phyloP scores from a whole-genome alignment of 805 yeast species.

The Lipomyces orientalis region DNA sequence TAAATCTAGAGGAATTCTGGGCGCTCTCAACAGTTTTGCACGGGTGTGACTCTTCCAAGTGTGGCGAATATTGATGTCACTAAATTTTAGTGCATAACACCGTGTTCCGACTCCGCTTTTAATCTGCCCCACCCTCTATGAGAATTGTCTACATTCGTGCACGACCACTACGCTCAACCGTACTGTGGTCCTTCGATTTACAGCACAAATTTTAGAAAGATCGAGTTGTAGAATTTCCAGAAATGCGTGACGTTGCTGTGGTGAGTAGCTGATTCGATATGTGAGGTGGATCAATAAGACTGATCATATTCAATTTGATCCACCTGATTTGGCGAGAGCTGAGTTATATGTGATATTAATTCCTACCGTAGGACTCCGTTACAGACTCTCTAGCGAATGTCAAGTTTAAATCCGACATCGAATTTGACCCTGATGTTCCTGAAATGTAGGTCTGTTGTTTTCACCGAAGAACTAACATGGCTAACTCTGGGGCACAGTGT shows the following conservation, averaged over 20 bases:
- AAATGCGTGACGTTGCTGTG: neutral
- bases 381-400: conserved; percentile 23
- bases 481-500: conserved; percentile 37
- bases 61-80: neutral
- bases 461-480: neutral
- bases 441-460: conserved; percentile 22
- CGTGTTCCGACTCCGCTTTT: neutral
- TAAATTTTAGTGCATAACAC: neutral
- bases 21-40: neutral
- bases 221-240: neutral
- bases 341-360: neutral
- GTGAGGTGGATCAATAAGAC: neutral
- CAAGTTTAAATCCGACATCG: conserved; percentile 21
- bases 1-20: neutral
- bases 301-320: neutral
- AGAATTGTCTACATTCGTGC: neutral
- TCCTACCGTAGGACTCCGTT: conserved; percentile 17
- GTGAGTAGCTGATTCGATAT: neutral
- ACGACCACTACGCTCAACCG: neutral
- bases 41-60: neutral
- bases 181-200: neutral
- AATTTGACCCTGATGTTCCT: conserved; percentile 20
- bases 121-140: neutral
- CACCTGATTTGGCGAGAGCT: neutral
- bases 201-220: neutral